Conservation (phyloP, 1,284 basidiomycete species). For the Papiliotrema nemorosa region DNA sequence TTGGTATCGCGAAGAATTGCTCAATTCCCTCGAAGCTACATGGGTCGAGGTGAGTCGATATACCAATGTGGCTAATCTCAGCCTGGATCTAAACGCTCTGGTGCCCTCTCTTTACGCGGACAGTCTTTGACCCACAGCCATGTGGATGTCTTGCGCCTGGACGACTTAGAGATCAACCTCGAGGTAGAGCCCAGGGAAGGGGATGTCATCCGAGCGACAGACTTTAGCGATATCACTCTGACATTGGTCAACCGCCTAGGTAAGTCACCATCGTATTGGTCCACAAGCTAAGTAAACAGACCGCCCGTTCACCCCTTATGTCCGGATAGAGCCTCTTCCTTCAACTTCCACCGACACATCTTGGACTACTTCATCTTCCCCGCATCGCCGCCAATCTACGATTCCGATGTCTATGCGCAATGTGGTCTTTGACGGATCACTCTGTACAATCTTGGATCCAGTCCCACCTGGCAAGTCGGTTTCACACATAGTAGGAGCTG, state of each 20-base stretch:
- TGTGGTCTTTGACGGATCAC: constrained; percentile 65
- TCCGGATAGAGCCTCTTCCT: constrained; percentile 41
- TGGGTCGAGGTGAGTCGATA: constrained; percentile 72
- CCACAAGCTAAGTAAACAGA: constrained; percentile 13
- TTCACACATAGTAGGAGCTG: constrained; percentile 60
- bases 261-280: constrained; percentile 7
- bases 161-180: constrained; percentile 59
- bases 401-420: constrained; percentile 56
- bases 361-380: constrained; percentile 16
- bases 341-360: constrained; percentile 24
- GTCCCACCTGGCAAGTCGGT: constrained; percentile 55
- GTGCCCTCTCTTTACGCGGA: constrained; percentile 68
- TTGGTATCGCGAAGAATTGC: constrained; percentile 87
- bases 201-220: constrained; percentile 51
- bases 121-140: constrained; percentile 71
- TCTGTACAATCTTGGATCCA: constrained; percentile 60
- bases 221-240: constrained; percentile 54
- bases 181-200: constrained; percentile 36
- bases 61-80: constrained; percentile 36
- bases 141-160: constrained; percentile 66
- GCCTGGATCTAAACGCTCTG: constrained; percentile 69
- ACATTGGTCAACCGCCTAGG: constrained; percentile 59
- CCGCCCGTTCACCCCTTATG: constrained; percentile 20
- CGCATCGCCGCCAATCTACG: constrained; percentile 9
- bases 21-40: constrained; percentile 62